These are phyloP conservation scores for Aspergillus bertholletiae DNA, from an alignment of 495 filamentous ascomycete genomes.

Conservation along the genomic window DNA sequence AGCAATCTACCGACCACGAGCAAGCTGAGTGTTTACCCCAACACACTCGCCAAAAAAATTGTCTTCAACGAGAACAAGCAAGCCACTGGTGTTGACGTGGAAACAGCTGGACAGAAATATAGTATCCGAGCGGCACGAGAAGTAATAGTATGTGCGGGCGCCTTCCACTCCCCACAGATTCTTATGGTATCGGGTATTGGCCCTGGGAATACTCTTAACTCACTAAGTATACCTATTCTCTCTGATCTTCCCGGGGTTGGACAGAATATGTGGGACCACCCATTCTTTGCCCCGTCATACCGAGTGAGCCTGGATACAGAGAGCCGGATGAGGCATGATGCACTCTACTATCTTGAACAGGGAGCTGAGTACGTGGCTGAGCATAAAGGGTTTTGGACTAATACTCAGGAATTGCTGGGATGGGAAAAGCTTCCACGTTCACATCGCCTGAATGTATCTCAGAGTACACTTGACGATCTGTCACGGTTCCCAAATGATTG, in stretches of 20 bases:
- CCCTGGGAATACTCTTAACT: slow-evolving; percentile 27
- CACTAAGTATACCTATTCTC: slow-evolving; percentile 38
- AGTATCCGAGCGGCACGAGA: slow-evolving; percentile 42
- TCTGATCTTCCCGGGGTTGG: slow-evolving; percentile 45
- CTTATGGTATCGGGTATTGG: slow-evolving; percentile 35
- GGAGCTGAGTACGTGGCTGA: too few relatives aligned
- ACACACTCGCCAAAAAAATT: slow-evolving; percentile 24
- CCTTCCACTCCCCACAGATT: slow-evolving; percentile 32
- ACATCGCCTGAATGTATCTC: slow-evolving; percentile 21
- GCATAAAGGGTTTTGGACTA: too few relatives aligned
- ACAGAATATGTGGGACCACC: slow-evolving; percentile 46
- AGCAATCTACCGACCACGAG: slow-evolving; percentile 4
- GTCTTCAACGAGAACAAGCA: slow-evolving; percentile 18
- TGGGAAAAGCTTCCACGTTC: slow-evolving; percentile 48
- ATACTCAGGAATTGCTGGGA: too few relatives aligned
- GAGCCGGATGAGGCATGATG: slow-evolving; percentile 16
- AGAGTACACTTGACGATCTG: slow-evolving; percentile 22
- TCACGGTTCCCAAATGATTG: slow-evolving; percentile 46
- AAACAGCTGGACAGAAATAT: slow-evolving; percentile 1
- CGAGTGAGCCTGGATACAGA: slow-evolving; percentile 21
- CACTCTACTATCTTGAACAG: slow-evolving; percentile 10
- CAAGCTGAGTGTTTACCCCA: slow-evolving; percentile 17
- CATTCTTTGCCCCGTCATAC: slow-evolving; percentile 20
- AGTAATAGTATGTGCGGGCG: slow-evolving; percentile 53
- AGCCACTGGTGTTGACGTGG: slow-evolving; percentile 23